Evolutionary conservation across 768 basidiomycete genomes (phyloP).

Genomic region (Mycena galopus): DNA sequence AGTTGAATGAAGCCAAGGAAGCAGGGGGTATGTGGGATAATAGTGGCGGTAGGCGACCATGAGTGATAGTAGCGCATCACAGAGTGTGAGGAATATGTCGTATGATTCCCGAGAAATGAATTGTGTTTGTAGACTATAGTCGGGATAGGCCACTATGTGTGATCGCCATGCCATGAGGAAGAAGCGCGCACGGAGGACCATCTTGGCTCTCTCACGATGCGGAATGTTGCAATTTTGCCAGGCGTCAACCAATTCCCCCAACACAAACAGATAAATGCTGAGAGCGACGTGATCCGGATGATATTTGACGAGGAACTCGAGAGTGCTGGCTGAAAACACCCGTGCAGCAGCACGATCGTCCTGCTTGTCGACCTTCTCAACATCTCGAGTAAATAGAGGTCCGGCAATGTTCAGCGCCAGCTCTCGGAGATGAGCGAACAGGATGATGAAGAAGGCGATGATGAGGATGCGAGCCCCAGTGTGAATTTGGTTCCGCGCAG

Average conservation of each 20-base stretch:
- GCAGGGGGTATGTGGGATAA: conserved; percentile 35
- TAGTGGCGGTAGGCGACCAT: conserved; percentile 38
- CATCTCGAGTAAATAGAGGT: conserved; percentile 47
- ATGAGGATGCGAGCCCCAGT: conserved; percentile 46
- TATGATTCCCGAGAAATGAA: conserved; percentile 41
- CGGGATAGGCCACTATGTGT: conserved; percentile 35
- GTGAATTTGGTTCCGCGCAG: conserved; percentile 49
- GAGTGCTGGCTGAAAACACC: conserved; percentile 45
- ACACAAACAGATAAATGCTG: conserved; percentile 47
- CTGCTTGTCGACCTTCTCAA: conserved; percentile 50
- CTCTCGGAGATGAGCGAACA: conserved; percentile 29
- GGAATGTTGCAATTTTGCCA: conserved; percentile 44
- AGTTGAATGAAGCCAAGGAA: conserved; percentile 50
- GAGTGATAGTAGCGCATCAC: conserved; percentile 36
- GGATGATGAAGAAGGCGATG: conserved; percentile 38
- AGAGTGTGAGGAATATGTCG: conserved; percentile 41
- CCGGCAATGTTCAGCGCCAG: background rate
- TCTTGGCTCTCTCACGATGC: conserved; percentile 39
- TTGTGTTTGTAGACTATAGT: conserved; percentile 36
- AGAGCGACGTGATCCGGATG: conserved; percentile 24
- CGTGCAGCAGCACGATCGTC: conserved; percentile 52
- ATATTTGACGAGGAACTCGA: conserved; percentile 37
- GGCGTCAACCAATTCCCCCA: conserved; percentile 44
- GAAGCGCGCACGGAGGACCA: conserved; percentile 41
- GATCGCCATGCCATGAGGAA: conserved; percentile 43